Conservation (phyloP, 371 early-diverging fungal species). For the Mucor plumbeus region DNA sequence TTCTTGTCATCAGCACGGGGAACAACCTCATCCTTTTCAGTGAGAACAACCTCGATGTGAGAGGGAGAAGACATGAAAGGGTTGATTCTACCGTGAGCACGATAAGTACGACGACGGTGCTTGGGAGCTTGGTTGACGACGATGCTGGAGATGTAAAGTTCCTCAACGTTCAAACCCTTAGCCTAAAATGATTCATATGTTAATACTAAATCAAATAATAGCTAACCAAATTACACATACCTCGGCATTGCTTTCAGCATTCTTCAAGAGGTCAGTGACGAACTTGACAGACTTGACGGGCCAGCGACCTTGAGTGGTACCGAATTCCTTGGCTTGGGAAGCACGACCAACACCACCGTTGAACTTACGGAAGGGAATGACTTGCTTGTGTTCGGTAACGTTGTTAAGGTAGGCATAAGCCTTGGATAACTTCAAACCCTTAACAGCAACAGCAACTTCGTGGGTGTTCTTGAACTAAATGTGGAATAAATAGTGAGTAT, state of each 20-base stretch:
- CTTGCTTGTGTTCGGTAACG: slow-evolving; percentile 97
- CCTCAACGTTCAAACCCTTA: slow-evolving; percentile 90
- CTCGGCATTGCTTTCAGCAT: slow-evolving; percentile 97
- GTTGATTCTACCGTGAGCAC: slow-evolving; percentile 97
- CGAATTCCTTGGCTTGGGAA: slow-evolving; percentile 97
- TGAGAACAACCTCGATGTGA: slow-evolving; percentile 95
- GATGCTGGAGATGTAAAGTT: slow-evolving; percentile 91
- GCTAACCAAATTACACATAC: slow-evolving; percentile 31
- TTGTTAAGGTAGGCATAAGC: slow-evolving; percentile 95
- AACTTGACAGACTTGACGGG: slow-evolving; percentile 98
- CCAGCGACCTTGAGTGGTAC: slow-evolving; percentile 98
- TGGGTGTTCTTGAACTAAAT: slow-evolving; percentile 94
- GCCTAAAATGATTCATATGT: slow-evolving; percentile 42
- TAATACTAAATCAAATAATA: not conserved
- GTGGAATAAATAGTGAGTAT: not conserved
- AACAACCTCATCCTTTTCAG: slow-evolving; percentile 84
- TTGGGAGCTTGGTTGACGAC: slow-evolving; percentile 99
- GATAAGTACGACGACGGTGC: slow-evolving; percentile 97
- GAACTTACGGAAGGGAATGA: slow-evolving; percentile 98
- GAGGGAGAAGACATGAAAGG: slow-evolving; percentile 96
- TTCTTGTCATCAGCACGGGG: slow-evolving; percentile 70
- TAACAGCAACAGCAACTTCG: slow-evolving; percentile 96
- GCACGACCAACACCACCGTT: slow-evolving; percentile 98
- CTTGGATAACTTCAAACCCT: slow-evolving; percentile 93
- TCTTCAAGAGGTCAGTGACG: slow-evolving; percentile 94